Percentiles rank a stretch among this genome's conserved stretches.
phyloP scores from a whole-genome alignment of 2,329 filamentous ascomycete genomes.

The Exophiala calicioides region DNA sequence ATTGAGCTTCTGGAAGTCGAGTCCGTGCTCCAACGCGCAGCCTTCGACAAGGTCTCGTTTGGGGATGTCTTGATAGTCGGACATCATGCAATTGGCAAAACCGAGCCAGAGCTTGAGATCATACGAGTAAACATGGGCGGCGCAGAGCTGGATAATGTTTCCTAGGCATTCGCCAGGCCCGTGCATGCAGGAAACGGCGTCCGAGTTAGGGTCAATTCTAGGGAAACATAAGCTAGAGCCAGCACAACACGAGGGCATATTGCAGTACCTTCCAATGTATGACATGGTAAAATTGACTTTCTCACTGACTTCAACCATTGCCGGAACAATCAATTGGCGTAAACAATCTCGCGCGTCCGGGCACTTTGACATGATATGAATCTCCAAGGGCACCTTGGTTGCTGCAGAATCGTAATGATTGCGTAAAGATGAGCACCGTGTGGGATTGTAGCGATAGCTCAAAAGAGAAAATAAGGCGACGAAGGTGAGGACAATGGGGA shows the following conservation, averaged over 20 bases:
- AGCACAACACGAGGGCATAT: slow-evolving; percentile 9
- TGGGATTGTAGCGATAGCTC: no score
- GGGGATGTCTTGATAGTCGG: slow-evolving; percentile 75
- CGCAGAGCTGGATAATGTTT: slow-evolving; percentile 92
- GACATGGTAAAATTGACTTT: slow-evolving; percentile 91
- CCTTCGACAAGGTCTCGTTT: slow-evolving; percentile 75
- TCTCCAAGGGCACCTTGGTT: slow-evolving; percentile 79
- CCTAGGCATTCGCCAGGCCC: slow-evolving; percentile 89
- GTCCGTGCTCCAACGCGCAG: slow-evolving; percentile 87
- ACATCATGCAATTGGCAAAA: slow-evolving; percentile 86
- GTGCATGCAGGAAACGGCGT: slow-evolving; percentile 85
- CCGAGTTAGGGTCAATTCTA: slow-evolving; percentile 68
- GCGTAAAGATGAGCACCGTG: no score
- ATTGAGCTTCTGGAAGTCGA: slow-evolving; percentile 80
- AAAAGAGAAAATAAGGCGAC: no score
- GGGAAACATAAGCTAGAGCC: slow-evolving; percentile 5
- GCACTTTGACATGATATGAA: slow-evolving; percentile 97
- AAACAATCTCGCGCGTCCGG: slow-evolving; percentile 87
- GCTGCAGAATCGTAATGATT: no score
- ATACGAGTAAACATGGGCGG: slow-evolving; percentile 65
- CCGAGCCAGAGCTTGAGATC: slow-evolving; percentile 75
- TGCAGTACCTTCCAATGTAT: slow-evolving; percentile 75
- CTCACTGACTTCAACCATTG: slow-evolving; percentile 77
- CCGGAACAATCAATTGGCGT: slow-evolving; percentile 74
- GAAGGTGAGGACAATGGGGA: no score